Percentiles rank a stretch among this genome's conserved stretches.
Evolutionary conservation across 371 early-diverging fungal species (phyloP).

Genomic region (Mortierella sp.): DNA sequence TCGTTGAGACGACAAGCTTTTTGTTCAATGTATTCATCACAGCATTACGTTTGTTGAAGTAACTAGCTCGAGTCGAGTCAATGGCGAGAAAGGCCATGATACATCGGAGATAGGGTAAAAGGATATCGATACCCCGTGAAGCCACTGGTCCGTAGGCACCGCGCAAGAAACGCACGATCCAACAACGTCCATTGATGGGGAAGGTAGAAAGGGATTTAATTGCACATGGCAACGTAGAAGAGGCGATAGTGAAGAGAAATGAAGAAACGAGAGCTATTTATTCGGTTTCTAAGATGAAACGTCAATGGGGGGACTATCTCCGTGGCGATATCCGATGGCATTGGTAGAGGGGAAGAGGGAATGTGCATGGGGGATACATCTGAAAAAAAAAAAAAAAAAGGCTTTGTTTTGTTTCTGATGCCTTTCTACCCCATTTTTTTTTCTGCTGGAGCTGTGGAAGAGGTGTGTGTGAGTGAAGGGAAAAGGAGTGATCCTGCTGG

Average conservation of each 20-base stretch:
- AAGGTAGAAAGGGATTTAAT: not conserved
- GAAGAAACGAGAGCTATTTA: not conserved
- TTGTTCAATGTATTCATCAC: not conserved
- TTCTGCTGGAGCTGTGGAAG: not conserved
- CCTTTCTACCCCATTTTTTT: conserved; percentile 12
- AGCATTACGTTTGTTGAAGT: too few species aligned
- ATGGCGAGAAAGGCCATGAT: not conserved
- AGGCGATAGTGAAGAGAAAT: not conserved
- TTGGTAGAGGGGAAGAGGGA: not conserved
- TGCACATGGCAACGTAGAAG: not conserved
- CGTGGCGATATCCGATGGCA: not conserved
- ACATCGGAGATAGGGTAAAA: not conserved
- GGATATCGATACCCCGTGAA: not conserved
- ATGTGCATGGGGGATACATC: not conserved
- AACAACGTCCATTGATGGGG: not conserved
- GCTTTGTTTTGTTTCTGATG: not conserved
- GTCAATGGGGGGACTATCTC: not conserved
- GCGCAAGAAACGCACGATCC: not conserved
- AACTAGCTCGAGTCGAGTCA: not conserved
- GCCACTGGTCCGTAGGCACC: not conserved
- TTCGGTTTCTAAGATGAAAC: not conserved
- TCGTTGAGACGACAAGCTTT: too few species aligned
- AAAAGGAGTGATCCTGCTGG: not conserved
- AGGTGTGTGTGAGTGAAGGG: not conserved
- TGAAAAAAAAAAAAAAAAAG: not conserved